Percentiles rank a stretch among this genome's conserved stretches.
phyloP scores from a whole-genome alignment of 1,139 yeast genomes.

The Hemisphaericaspora xylanilytica region DNA sequence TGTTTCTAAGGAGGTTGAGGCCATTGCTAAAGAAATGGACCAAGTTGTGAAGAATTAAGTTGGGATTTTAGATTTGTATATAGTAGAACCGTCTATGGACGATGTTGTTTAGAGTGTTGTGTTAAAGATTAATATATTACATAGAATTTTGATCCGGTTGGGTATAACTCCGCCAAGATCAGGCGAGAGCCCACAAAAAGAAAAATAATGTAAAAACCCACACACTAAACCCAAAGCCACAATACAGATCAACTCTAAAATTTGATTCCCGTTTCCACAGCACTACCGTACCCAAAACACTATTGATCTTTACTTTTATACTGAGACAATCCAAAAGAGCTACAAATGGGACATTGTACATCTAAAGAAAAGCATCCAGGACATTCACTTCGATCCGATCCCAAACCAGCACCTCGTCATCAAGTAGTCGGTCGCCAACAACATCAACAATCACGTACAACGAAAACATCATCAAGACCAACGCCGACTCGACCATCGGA shows the following conservation, averaged over 20 bases:
- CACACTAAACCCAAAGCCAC: too few species aligned
- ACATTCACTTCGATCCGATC: not conserved
- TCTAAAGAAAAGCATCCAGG: constrained; percentile 5
- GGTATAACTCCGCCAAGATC: too few species aligned
- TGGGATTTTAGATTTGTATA: not conserved
- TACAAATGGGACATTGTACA: constrained; percentile 5
- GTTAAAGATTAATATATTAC: too few species aligned
- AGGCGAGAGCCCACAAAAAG: too few species aligned
- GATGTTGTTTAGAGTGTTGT: not conserved
- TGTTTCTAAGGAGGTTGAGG: not conserved
- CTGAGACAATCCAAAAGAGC: not conserved
- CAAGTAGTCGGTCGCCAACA: too few species aligned
- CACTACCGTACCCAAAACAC: not conserved
- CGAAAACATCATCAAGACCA: not conserved
- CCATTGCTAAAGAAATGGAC: not conserved
- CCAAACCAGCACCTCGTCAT: not conserved
- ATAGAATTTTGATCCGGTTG: too few species aligned
- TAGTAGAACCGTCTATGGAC: not conserved
- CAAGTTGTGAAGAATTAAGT: not conserved
- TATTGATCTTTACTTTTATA: not conserved
- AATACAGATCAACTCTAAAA: too few species aligned
- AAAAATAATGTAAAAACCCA: too few species aligned
- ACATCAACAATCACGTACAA: not conserved
- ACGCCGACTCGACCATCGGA: too few species aligned
- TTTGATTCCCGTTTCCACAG: too few species aligned